These are phyloP conservation scores for Carex arenaria DNA, from an alignment of 202 grass and related monocot genomes.

Conservation along the genomic window DNA sequence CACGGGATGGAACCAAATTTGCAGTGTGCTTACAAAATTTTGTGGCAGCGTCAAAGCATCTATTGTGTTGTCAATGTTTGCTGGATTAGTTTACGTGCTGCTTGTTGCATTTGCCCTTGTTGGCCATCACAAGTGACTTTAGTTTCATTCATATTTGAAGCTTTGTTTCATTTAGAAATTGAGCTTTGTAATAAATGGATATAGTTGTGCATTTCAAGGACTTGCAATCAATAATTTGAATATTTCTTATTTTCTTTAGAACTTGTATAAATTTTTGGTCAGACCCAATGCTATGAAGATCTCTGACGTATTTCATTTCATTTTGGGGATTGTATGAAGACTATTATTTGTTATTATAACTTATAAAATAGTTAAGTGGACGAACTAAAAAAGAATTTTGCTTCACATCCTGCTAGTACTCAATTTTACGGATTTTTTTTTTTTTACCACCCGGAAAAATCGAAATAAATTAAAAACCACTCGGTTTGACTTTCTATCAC, in stretches of 20 bases:
- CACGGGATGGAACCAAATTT: background rate
- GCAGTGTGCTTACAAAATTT: background rate
- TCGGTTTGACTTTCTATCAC: too few relatives aligned
- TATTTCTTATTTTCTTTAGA: background rate
- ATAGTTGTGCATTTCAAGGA: background rate
- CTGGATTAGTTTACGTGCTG: background rate
- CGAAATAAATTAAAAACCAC: too few relatives aligned
- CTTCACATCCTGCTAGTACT: too few relatives aligned
- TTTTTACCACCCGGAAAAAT: too few relatives aligned
- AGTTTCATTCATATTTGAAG: background rate
- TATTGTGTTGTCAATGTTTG: slow-evolving; percentile 4
- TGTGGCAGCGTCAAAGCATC: background rate
- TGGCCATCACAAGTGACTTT: background rate
- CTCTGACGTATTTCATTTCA: too few relatives aligned
- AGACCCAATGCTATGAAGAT: too few relatives aligned
- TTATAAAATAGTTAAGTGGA: too few relatives aligned
- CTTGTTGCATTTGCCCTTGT: slow-evolving; percentile 2
- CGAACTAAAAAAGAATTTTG: too few relatives aligned
- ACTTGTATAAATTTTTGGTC: background rate
- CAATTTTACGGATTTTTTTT: too few relatives aligned
- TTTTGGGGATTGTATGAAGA: too few relatives aligned
- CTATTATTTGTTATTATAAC: too few relatives aligned
- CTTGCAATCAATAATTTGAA: background rate
- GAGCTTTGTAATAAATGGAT: background rate
- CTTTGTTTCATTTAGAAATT: background rate